A percentile compares a stretch with the other conserved stretches of the same genome.
These are phyloP conservation scores for Castanea sativa DNA, from an alignment of 306 rosid genomes.

Conservation along the genomic window DNA sequence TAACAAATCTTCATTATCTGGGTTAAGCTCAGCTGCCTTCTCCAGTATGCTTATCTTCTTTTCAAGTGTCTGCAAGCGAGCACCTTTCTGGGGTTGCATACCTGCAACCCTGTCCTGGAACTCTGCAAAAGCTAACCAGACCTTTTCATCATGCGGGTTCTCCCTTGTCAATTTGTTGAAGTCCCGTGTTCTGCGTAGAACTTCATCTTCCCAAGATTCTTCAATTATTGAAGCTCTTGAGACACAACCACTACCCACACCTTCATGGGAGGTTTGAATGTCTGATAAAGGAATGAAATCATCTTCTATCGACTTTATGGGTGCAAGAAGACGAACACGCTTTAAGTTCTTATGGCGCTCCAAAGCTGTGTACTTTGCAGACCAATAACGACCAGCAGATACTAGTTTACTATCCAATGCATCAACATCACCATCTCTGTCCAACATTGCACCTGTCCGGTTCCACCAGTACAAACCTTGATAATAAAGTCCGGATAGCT, in stretches of 20 bases:
- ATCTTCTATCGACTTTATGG: slow-evolving; percentile 38
- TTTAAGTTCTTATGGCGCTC: slow-evolving; percentile 79
- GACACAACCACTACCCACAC: slow-evolving; percentile 25
- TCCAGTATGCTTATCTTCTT: slow-evolving; percentile 94
- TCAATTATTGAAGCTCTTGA: slow-evolving; percentile 44
- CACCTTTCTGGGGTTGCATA: slow-evolving; percentile 91
- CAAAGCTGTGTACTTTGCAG: slow-evolving; percentile 78
- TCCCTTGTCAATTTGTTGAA: slow-evolving; percentile 86
- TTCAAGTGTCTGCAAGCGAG: slow-evolving; percentile 90
- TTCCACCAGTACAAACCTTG: slow-evolving; percentile 48
- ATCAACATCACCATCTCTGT: slow-evolving; percentile 75
- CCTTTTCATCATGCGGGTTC: slow-evolving; percentile 74
- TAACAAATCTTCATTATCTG: slow-evolving; percentile 76
- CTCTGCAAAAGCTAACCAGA: slow-evolving; percentile 80
- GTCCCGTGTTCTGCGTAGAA: slow-evolving; percentile 75
- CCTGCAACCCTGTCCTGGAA: slow-evolving; percentile 84
- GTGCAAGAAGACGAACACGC: slow-evolving; percentile 59
- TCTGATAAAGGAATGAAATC: slow-evolving; percentile 76
- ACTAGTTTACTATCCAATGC: slow-evolving; percentile 62
- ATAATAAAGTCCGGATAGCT: slow-evolving; percentile 32
- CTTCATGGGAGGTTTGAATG: slow-evolving; percentile 37
- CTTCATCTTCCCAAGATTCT: slow-evolving; percentile 97
- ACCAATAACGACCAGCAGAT: slow-evolving; percentile 90
- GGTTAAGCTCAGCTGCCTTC: slow-evolving; percentile 86
- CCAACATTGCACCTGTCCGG: slow-evolving; percentile 41